phyloP scores from a whole-genome alignment of 2,329 filamentous ascomycete genomes.

The Penicillium hesseltinei region DNA sequence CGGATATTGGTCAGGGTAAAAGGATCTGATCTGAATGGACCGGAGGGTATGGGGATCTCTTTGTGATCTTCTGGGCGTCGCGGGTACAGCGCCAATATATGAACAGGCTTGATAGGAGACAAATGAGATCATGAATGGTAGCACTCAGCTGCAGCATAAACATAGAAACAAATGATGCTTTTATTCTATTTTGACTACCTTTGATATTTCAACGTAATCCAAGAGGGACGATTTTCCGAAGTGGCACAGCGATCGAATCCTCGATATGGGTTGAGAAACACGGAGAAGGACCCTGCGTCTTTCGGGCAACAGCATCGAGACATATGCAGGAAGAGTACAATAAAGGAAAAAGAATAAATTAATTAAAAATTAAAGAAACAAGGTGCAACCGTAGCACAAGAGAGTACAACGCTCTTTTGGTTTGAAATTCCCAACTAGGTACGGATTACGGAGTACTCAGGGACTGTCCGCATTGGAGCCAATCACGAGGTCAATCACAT shows the following conservation, averaged over 20 bases:
- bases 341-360: background rate
- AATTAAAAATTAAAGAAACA: background rate
- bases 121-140: slow-evolving; percentile 17
- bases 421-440: slow-evolving; percentile 1
- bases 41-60: slow-evolving; percentile 13
- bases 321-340: slow-evolving; percentile 1
- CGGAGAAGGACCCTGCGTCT: slow-evolving; percentile 21
- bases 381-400: slow-evolving; percentile 10
- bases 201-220: background rate
- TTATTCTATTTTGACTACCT: background rate
- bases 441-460: background rate
- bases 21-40: slow-evolving; percentile 9
- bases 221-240: slow-evolving; percentile 18
- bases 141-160: slow-evolving; percentile 6
- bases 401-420: slow-evolving; percentile 7
- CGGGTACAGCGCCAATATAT: slow-evolving; percentile 20
- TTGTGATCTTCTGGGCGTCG: slow-evolving; percentile 19
- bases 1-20: background rate
- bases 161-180: background rate
- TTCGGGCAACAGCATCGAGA: slow-evolving; percentile 10
- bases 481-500: slow-evolving; percentile 19
- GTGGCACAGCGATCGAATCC: slow-evolving; percentile 22
- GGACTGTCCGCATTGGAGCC: slow-evolving; percentile 14
- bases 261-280: slow-evolving; percentile 18
- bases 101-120: slow-evolving; percentile 6